Conservation (phyloP, 2,329 filamentous ascomycete species). For the Drechslerella dactyloides region DNA sequence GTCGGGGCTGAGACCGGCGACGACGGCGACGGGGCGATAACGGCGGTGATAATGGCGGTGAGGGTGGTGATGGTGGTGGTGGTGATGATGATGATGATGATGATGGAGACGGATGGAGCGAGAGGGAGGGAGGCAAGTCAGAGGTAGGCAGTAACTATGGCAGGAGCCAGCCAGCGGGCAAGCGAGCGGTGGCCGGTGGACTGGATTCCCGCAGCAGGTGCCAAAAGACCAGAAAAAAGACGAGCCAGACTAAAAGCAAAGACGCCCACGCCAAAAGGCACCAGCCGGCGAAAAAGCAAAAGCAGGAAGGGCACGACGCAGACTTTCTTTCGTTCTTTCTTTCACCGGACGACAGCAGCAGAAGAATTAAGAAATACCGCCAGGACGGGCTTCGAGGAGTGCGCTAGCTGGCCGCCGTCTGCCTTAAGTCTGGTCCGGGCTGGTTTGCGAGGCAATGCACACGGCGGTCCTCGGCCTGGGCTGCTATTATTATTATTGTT, state of each 20-base stretch:
- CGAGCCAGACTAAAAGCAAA: background rate
- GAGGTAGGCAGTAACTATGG: background rate
- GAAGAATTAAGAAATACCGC: no score
- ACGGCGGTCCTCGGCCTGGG: no score
- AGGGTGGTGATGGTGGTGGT: background rate
- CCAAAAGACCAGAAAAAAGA: background rate
- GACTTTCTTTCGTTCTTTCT: no score
- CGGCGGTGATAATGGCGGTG: background rate
- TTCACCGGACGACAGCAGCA: no score
- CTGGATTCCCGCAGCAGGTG: conserved; percentile 2
- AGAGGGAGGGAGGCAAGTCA: background rate
- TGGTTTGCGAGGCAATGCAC: no score
- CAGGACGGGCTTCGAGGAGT: no score
- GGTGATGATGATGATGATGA: background rate
- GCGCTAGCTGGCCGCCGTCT: no score
- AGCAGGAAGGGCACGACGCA: background rate
- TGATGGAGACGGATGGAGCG: background rate
- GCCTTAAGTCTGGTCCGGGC: no score
- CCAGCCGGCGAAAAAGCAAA: conserved; percentile 4
- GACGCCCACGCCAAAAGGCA: background rate
- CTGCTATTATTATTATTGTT: no score
- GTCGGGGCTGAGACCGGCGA: background rate
- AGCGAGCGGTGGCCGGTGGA: background rate
- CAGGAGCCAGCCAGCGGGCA: background rate
- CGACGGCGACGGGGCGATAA: background rate